Base-by-base conservation (phyloP, 768 basidiomycete genomes). In the Saitozyma sp. region DNA sequence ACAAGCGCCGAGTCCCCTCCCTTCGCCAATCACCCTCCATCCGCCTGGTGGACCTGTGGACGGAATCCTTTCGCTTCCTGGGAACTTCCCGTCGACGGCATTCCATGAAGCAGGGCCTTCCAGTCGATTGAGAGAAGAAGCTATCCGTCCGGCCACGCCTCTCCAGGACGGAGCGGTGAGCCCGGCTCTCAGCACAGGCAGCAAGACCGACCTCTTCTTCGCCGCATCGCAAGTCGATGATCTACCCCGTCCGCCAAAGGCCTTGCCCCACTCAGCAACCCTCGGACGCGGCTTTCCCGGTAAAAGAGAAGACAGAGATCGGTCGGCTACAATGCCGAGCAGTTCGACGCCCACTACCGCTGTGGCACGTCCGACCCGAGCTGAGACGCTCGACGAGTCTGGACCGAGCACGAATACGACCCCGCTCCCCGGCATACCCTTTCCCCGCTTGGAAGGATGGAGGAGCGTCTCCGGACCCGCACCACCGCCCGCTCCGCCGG, bases 151-250 rank as follows among this genome's bases (percentile, higher is more conserved):
- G 17, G 11, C 54, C 8, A 62, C 43, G 6, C 41, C 45, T 40
- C n/a, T 20, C 11, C 48, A 37, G 0, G 61, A 59, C 20, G 67
- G 70, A 10, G 60, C 60, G 2, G 62, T 72, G n/a, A 63, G 63
- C 11, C 72, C 75, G 0, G 60, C 75, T 3, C 56, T 72, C 5
- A 70, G 68, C 41, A 68, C 72, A 9, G 59, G 63, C 20, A 71
- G 68, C n/a, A 73, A 70, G 48, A 79, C 70, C 6, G 74, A 76
- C 52, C 59, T 76, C 4, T 79, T 79, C 70, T 79, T 79, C 58
- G 61, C 70, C 11, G 63, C 73, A 1, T 45, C 58, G 17, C 43
- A 59, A 13, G 64, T 57, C 37, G 65, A 71, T 14, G 49, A 52
- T 7, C 50, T 79, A 10, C 78, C 78, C 16, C 58, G 64, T 6